phyloP scores from a whole-genome alignment of 371 early-diverging fungal species.

The Mucor plumbeus region DNA sequence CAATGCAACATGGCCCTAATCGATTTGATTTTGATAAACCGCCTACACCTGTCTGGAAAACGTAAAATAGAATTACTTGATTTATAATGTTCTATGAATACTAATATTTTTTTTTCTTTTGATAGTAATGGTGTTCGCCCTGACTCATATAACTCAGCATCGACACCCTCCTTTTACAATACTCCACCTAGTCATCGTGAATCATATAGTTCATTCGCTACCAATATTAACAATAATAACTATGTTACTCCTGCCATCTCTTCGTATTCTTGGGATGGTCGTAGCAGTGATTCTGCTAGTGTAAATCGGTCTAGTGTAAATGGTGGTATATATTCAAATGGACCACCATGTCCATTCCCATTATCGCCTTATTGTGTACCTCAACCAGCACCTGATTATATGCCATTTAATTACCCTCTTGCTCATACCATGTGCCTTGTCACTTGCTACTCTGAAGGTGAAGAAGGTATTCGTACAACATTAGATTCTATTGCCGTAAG shows the following conservation, averaged over 20 bases:
- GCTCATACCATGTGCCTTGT: slow-evolving; percentile 79
- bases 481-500: slow-evolving; percentile 94
- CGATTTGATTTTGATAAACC: slow-evolving; percentile 44
- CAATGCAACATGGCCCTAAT: slow-evolving; percentile 42
- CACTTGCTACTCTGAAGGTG: slow-evolving; percentile 94
- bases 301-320: neutral
- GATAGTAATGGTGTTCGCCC: slow-evolving; percentile 16
- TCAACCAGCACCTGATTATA: slow-evolving; percentile 57
- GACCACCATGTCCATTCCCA: slow-evolving; percentile 41
- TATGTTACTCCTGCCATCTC: slow-evolving; percentile 12
- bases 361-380: slow-evolving; percentile 42
- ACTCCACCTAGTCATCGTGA: slow-evolving; percentile 7
- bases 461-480: slow-evolving; percentile 89
- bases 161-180: slow-evolving; percentile 13
- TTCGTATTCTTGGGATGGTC: slow-evolving; percentile 29
- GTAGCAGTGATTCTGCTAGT: slow-evolving; percentile 20
- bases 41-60: slow-evolving; percentile 48
- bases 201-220: slow-evolving; percentile 19
- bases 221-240: neutral
- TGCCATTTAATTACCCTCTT: slow-evolving; percentile 72
- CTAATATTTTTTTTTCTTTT: neutral
- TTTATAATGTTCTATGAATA: neutral
- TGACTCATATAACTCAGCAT: slow-evolving; percentile 13
- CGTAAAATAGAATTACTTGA: slow-evolving; percentile 5
- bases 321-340: neutral